phyloP scores from a whole-genome alignment of 2,329 filamentous ascomycete species.

The Cercospora citrullina region DNA sequence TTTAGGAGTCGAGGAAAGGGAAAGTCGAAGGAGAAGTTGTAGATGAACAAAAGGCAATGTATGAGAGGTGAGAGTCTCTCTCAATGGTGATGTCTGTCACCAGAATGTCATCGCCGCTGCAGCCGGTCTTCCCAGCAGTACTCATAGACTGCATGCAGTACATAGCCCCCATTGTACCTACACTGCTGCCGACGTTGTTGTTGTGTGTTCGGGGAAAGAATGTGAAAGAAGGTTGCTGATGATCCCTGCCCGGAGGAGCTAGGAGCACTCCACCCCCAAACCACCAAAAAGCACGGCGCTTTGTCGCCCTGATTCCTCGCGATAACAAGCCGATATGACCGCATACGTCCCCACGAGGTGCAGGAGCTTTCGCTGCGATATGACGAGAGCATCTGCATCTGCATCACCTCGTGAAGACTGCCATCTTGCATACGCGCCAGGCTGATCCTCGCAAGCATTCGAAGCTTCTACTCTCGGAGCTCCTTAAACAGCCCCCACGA shows the following conservation, averaged over 20 bases:
- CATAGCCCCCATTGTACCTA: background rate
- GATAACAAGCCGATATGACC: slow-evolving; percentile 13
- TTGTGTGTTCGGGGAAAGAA: background rate
- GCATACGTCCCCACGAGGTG: slow-evolving; percentile 9
- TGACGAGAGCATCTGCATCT: slow-evolving; percentile 5
- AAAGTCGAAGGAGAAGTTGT: slow-evolving; percentile 27
- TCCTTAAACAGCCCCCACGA: background rate
- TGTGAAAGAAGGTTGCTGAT: background rate
- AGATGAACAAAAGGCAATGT: background rate
- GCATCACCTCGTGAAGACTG: background rate
- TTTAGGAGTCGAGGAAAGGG: slow-evolving; percentile 41
- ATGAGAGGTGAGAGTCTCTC: background rate
- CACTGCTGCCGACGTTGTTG: background rate
- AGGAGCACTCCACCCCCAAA: slow-evolving; percentile 12
- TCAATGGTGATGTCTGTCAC: background rate
- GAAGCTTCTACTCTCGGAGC: slow-evolving; percentile 2
- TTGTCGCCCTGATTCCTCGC: slow-evolving; percentile 15
- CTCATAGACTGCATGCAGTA: background rate
- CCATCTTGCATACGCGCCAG: background rate
- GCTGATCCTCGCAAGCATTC: background rate
- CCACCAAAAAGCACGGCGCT: slow-evolving; percentile 24
- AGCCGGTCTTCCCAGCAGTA: background rate
- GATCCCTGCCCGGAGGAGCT: slow-evolving; percentile 10
- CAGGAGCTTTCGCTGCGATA: background rate
- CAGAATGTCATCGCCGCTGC: background rate